A percentile compares a stretch with the other conserved stretches of the same genome.
Conservation (phyloP, 805 yeast genomes). For the Ogataea zsoltii region DNA sequence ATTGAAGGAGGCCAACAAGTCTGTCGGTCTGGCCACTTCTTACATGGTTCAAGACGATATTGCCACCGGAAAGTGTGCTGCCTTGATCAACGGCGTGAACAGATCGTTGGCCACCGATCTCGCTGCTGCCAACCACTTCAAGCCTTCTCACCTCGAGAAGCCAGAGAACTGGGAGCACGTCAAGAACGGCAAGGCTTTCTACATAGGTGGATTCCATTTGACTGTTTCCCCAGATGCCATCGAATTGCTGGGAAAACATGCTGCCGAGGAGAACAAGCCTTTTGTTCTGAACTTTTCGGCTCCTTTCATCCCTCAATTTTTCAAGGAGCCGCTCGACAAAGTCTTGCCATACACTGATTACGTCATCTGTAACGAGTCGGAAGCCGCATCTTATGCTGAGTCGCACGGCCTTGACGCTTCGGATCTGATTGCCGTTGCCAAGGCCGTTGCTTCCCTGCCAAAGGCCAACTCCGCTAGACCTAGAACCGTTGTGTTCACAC, state of each 20-base stretch:
- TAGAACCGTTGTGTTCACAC: conserved; percentile 92
- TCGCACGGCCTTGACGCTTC: conserved; percentile 65
- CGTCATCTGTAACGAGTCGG: conserved; percentile 94
- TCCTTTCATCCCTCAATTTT: conserved; percentile 94
- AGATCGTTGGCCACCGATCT: conserved; percentile 95
- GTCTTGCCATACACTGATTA: conserved; percentile 85
- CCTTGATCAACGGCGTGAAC: conserved; percentile 77
- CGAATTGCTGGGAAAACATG: conserved; percentile 85
- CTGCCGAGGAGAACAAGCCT: conserved; percentile 42
- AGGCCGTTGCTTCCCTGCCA: conserved; percentile 74
- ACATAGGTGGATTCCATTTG: conserved; percentile 99
- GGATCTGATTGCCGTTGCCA: conserved; percentile 77
- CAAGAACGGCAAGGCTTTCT: conserved; percentile 76
- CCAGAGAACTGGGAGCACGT: conserved; percentile 90
- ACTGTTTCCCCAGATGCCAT: conserved; percentile 98
- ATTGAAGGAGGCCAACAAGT: conserved; percentile 76
- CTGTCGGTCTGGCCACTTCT: conserved; percentile 84
- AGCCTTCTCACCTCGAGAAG: conserved; percentile 79
- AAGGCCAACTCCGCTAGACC: conserved; percentile 66
- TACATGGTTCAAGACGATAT: conserved; percentile 76
- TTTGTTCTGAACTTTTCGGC: conserved; percentile 90
- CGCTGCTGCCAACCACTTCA: conserved; percentile 98
- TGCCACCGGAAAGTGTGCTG: conserved; percentile 98
- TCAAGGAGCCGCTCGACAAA: conserved; percentile 84
- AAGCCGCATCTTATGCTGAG: conserved; percentile 92